Evolutionary conservation across 305 asterid genomes (phyloP).

Genomic region (Rubia tinctorum): DNA sequence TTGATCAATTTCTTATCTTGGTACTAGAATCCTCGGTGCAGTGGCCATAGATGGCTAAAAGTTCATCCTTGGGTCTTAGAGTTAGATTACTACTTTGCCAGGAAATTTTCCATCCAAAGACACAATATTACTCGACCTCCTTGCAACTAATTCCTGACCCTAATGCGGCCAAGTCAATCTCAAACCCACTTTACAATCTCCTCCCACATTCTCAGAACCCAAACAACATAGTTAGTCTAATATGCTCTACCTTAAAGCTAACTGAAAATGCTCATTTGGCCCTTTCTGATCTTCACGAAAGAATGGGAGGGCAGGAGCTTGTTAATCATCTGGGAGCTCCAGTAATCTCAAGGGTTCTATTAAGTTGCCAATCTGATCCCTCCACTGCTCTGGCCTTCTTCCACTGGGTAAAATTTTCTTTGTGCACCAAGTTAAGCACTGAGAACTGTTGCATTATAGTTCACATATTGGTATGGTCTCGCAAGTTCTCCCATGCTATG

Average conservation of each 20-base stretch:
- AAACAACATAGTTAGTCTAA: slow-evolving; percentile 53
- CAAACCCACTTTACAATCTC: slow-evolving; percentile 58
- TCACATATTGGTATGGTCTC: slow-evolving; percentile 72
- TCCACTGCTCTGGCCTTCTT: slow-evolving; percentile 59
- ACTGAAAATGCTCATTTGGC: slow-evolving; percentile 30
- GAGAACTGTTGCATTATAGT: slow-evolving; percentile 50
- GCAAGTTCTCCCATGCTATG: slow-evolving; percentile 64
- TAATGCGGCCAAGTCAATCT: slow-evolving; percentile 25
- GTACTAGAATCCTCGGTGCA: background rate
- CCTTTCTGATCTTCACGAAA: slow-evolving; percentile 28
- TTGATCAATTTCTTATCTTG: background rate
- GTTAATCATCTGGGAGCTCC: slow-evolving; percentile 43
- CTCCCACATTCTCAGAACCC: slow-evolving; percentile 68
- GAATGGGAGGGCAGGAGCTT: slow-evolving; percentile 38
- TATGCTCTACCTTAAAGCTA: slow-evolving; percentile 53
- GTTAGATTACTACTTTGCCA: background rate
- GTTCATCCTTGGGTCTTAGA: background rate
- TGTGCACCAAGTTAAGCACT: slow-evolving; percentile 34
- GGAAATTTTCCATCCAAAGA: slow-evolving; percentile 4
- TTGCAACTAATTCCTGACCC: slow-evolving; percentile 29
- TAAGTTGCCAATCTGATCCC: slow-evolving; percentile 83
- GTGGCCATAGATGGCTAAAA: slow-evolving; percentile 1
- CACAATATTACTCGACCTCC: slow-evolving; percentile 20
- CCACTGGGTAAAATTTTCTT: slow-evolving; percentile 55
- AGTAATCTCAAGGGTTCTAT: slow-evolving; percentile 64